These are phyloP conservation scores for Malassezia globosa DNA, from an alignment of 1,284 basidiomycete genomes.

Conservation along the genomic window DNA sequence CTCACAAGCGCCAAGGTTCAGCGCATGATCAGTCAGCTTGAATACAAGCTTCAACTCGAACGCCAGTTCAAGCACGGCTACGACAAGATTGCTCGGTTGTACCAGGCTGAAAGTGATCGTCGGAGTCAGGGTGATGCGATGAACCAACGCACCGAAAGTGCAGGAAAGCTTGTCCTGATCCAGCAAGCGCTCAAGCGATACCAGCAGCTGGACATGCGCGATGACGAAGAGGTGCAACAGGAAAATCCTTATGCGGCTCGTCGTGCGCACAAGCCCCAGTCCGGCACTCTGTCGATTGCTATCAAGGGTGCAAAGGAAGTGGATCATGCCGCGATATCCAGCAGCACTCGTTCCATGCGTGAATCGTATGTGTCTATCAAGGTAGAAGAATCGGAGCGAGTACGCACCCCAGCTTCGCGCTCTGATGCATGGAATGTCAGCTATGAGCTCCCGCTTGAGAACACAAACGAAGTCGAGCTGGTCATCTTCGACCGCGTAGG, in stretches of 20 bases:
- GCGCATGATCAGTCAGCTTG: conserved; percentile 93
- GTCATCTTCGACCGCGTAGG: conserved; percentile 83
- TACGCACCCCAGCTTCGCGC: conserved; percentile 78
- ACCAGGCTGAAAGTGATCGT: conserved; percentile 90
- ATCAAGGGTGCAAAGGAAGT: conserved; percentile 82
- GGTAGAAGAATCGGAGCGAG: conserved; percentile 86
- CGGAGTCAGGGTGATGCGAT: conserved; percentile 62
- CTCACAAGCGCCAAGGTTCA: conserved; percentile 93
- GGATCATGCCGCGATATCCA: conserved; percentile 71
- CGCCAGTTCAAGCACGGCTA: conserved; percentile 96
- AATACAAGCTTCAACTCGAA: conserved; percentile 97
- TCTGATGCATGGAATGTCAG: conserved; percentile 96
- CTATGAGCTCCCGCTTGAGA: conserved; percentile 91
- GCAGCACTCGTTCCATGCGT: conserved; percentile 47
- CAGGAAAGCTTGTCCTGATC: conserved; percentile 88
- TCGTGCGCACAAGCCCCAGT: conserved; percentile 81
- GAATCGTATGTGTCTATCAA: conserved; percentile 91
- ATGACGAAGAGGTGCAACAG: conserved; percentile 60
- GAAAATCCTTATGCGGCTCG: conserved; percentile 55
- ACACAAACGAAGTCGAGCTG: conserved; percentile 95
- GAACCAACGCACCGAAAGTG: conserved; percentile 81
- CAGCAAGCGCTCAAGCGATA: conserved; percentile 86
- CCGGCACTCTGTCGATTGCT: conserved; percentile 80
- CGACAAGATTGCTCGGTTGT: conserved; percentile 86
- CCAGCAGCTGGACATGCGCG: conserved; percentile 86